A percentile compares a stretch with the other conserved stretches of the same genome.
These are phyloP conservation scores for Penicillium macrosclerotiorum DNA, from an alignment of 495 filamentous ascomycete species.

Conservation along the genomic window DNA sequence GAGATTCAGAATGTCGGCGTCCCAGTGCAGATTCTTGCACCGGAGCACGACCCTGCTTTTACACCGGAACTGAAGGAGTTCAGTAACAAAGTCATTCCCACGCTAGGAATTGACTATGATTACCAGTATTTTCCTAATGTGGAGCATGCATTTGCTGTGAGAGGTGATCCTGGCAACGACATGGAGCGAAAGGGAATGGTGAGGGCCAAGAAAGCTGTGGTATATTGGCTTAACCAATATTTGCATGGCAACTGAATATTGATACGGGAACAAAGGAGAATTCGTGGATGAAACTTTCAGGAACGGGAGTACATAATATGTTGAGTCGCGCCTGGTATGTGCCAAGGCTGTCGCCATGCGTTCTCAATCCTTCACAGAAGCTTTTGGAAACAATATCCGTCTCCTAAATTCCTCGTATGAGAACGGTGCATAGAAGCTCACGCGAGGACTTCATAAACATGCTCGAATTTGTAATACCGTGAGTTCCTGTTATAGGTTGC, in stretches of 20 bases:
- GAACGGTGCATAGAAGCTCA: too few species aligned
- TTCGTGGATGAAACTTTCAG: not conserved
- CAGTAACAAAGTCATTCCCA: constrained; percentile 40
- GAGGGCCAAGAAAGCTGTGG: constrained; percentile 17
- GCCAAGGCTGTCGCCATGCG: too few species aligned
- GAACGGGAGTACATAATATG: not conserved
- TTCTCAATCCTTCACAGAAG: too few species aligned
- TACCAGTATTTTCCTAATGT: constrained; percentile 58
- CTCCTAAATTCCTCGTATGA: too few species aligned
- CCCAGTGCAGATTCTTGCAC: constrained; percentile 57
- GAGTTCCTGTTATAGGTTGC: too few species aligned
- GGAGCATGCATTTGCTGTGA: constrained; percentile 47
- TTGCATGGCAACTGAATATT: not conserved
- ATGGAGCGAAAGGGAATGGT: constrained; percentile 15
- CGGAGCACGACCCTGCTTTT: constrained; percentile 50
- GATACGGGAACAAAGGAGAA: not conserved
- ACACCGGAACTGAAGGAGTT: constrained; percentile 51
- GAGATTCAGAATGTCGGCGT: constrained; percentile 54
- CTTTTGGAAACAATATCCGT: too few species aligned
- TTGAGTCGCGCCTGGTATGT: too few species aligned
- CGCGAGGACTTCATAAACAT: too few species aligned
- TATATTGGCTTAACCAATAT: constrained; percentile 16
- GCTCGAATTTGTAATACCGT: too few species aligned
- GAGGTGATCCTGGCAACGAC: constrained; percentile 40
- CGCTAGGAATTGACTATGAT: constrained; percentile 47